Evolutionary conservation across 2,329 filamentous ascomycete genomes (phyloP).

Genomic region (Sarocladiaceae sp.): DNA sequence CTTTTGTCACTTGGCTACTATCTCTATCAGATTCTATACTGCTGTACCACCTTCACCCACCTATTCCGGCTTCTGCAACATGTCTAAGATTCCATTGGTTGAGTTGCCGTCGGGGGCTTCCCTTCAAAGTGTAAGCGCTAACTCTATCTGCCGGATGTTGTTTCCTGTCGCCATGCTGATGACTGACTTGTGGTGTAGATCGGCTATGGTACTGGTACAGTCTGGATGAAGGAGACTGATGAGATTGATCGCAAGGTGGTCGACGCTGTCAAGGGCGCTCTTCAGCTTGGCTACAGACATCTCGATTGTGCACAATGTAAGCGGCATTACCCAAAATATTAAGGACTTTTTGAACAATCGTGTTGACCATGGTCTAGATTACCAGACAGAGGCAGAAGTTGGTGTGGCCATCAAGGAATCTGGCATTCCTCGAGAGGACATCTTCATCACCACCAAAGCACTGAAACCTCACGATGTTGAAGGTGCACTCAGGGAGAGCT

Average conservation of each 20-base stretch:
- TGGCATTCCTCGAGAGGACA: not conserved
- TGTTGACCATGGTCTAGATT: not conserved
- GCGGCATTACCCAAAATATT: too few species aligned
- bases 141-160: not conserved
- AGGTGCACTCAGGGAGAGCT: not conserved
- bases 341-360: too few species aligned
- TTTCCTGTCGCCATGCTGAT: not conserved
- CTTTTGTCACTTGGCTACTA: not conserved
- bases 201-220: conserved; percentile 8
- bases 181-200: conserved; percentile 1
- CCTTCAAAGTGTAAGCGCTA: conserved; percentile 1
- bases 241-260: conserved; percentile 4
- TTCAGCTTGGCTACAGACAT: conserved; percentile 10
- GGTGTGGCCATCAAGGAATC: conserved; percentile 8
- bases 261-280: conserved; percentile 9
- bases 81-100: conserved; percentile 1
- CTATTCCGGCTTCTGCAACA: too few species aligned
- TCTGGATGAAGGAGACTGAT: conserved; percentile 11
- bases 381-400: conserved; percentile 7
- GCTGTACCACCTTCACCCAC: too few species aligned
- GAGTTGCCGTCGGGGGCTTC: not conserved
- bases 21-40: not conserved
- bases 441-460: conserved; percentile 2
- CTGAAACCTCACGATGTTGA: not conserved
- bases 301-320: conserved; percentile 13